A percentile compares a stretch with the other conserved stretches of the same genome.
Conservation (phyloP, 768 basidiomycete genomes). For the Pleurotus cornucopiae region DNA sequence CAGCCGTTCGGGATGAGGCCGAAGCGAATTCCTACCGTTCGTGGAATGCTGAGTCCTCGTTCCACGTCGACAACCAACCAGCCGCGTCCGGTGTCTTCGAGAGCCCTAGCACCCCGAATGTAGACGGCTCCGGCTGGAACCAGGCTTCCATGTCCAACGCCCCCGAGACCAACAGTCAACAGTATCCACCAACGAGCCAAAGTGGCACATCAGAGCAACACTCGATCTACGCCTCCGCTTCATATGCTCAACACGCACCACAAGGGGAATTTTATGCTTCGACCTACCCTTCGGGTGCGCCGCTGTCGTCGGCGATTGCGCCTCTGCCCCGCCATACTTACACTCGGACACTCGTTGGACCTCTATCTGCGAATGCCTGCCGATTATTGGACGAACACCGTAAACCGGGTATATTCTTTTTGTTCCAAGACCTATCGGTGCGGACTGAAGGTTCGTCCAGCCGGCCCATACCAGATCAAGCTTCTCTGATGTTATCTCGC, state of each 20-base stretch:
- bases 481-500: constrained; percentile 6
- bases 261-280: constrained; percentile 21
- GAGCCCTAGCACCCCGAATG: constrained; percentile 24
- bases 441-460: constrained; percentile 74
- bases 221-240: constrained; percentile 21
- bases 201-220: constrained; percentile 22
- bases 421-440: constrained; percentile 92
- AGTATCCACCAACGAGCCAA: constrained; percentile 22
- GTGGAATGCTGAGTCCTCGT: constrained; percentile 41
- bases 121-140: constrained; percentile 31
- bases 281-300: constrained; percentile 20
- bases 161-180: not conserved
- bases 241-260: constrained; percentile 25
- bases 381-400: constrained; percentile 82
- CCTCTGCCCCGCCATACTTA: constrained; percentile 66
- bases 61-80: constrained; percentile 24
- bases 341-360: constrained; percentile 87
- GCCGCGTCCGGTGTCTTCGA: constrained; percentile 23
- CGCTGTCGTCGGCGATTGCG: constrained; percentile 27
- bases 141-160: constrained; percentile 12
- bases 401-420: constrained; percentile 86
- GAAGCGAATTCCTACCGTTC: constrained; percentile 42
- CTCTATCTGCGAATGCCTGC: constrained; percentile 82
- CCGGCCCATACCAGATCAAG: no score
- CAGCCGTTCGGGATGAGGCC: constrained; percentile 21